Evolutionary conservation across 2,329 filamentous ascomycete genomes (phyloP), one percentile per base, ranked within the genome.

Genomic region (Zarea fungicola): DNA sequence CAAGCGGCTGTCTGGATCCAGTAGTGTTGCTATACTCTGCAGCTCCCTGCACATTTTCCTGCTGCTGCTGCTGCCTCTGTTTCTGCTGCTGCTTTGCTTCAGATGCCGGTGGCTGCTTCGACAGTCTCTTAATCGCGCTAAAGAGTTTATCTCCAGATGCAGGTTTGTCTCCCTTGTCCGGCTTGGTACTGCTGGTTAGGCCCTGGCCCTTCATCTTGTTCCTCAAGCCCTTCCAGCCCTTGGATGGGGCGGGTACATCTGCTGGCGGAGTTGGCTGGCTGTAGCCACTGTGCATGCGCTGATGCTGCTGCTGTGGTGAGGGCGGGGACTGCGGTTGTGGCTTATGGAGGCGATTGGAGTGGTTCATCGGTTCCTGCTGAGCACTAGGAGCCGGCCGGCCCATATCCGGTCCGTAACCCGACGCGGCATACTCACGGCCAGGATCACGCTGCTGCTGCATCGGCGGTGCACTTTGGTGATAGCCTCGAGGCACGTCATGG

Each of bases 161-260:
- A 19, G 58, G 55, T 47, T 45, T 47, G 11, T 47, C 35, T 28
- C 39, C 34, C 39, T 22, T 44, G 10, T 34, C 35, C 6, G 26
- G 31, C 22, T 25, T 36, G 52, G 41, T 55, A 4, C 39, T 39
- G 26, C 34, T 55, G 2, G 53, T 47, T 42, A 58, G n/a, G n/a
- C n/a, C 53, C 42, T 69, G 66, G 18, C 50, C 61, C 3, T 60
- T 63, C 55, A 69, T 53, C 28, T 64, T 59, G 26, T 59, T 65
- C 48, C 49, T 63, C 16, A 67, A 39, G 2, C 59, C 64, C 49
- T 64, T 67, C 65, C 64, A 66, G 36, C 60, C 57, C 57, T 13
- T 58, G 54, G 25, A 42, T 16, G 48, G 5, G 7, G 32, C 21
- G 1, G 19, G 10, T 10, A 10, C 32, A 6, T 21, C 32, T 28